Evolutionary conservation across 2,329 filamentous ascomycete species (phyloP), one percentile per base, ranked within the genome.

Genomic region (Neofusicoccum umdonicola): DNA sequence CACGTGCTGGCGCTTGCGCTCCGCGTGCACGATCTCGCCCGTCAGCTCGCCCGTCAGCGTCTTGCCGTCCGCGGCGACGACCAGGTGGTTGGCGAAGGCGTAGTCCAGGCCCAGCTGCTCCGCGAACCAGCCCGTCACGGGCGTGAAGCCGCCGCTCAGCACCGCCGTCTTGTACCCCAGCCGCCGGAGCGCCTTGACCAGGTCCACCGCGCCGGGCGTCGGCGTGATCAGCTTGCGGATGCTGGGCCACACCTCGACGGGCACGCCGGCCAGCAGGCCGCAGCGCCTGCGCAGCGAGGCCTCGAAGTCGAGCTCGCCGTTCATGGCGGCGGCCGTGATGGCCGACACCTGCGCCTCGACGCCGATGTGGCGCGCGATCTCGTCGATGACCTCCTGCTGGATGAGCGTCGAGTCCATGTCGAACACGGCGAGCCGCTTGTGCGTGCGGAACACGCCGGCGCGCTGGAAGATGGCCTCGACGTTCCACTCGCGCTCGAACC

Each of bases 341-440:
- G 89, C 84, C 9, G 92, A 90, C 44, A 99, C 94, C 31, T 57
- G 19, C 37, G 34, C 48, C 70, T 92, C 88, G n/a, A 96, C 85
- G 61, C 92, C 91, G 2, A 97, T 87, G 42, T 90, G 90, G 62
- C 90, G 88, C 3, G 95, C 95, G 64, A 99, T 89, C 72, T 98
- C 88, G 77, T 99, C 95, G 74, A 99, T 98, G 66, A 97, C 93
- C 80, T 99, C 95, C 77, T 99, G 93, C 62, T 94, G 90, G 75
- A 99, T 98, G 66, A 99, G 85, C 0, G 95, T 99, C 77, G 90
- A 95, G 80, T 99, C 95, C 95, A 99, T 99, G 77, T 99, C 95
- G 73, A 99, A 99, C 37, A 97, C 92, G 3, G 94, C 93, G 11
- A 98, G 83, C 8, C 94, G 87, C 69, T 93, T 93, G 77, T 96